Base-by-base conservation (phyloP, 176 grass and related monocot species). In the Carex parvula region DNA sequence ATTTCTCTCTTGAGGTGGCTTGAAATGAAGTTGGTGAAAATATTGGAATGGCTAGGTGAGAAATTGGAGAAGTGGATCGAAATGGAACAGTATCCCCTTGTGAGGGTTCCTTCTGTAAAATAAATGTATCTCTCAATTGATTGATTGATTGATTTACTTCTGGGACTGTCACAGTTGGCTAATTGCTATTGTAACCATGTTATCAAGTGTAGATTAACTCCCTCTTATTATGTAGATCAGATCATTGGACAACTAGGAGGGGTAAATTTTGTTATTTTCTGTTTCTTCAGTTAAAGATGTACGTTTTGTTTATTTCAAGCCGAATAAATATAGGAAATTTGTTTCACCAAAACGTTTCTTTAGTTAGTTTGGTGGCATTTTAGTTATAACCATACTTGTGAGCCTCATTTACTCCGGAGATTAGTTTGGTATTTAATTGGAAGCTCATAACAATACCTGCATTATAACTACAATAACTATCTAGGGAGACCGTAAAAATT, bases 81-180 rank as follows among this genome's bases (percentile, higher is more conserved):
- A 81, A 57, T 60, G 59, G 59, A 81, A 81, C 60, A 68, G 15
- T 83, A 14, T 24, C 39, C 41, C 18, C 29, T 63, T 83, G 80
- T 26, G 67, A 66, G 18, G 41, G 42, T 64, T 83, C 60, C 37
- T 83, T 82, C 67, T 83, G 80, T 83, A 83, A 83, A 83, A 83
- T 83, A 83, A 83, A 50, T 83, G 20, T 68, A 81, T 81, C 20
- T 83, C n/a, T n/a, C 37, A n/a, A n/a, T 67, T 6, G 68, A 52
- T 83, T 83, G 37, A 83, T 83, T 83, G 60, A 50, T 65, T 65
- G 61, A 64, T 83, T 83, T 54, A 67, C 41, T 81, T 7, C 79
- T 81, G 3, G 48, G 32, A 62, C 24, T 63, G 29, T 41, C 2
- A 22, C 79, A 81, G 79, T 64, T 81, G 20, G 79, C 39, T 56